Evolutionary conservation across 2,329 filamentous ascomycete species (phyloP), one percentile per base, ranked within the genome.

Genomic region (Ascomycota sp.): DNA sequence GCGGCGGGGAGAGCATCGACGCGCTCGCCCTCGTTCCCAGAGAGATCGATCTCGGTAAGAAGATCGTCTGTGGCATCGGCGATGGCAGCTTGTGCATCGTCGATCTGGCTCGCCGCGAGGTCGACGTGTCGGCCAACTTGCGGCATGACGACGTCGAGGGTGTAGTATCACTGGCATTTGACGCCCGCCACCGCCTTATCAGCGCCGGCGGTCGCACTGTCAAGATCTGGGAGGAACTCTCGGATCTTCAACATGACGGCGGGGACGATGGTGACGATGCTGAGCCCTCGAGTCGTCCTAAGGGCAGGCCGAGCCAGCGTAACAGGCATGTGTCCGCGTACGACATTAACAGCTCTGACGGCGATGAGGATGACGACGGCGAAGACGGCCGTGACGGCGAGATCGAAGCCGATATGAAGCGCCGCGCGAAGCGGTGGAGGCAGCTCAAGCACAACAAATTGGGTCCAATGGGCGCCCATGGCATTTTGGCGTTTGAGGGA

Each of bases 171-270:
- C 52, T 98, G 1, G 77, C 65, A 1, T 92, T 95, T 38, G 89
- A 95, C 52, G 75, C 77, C 30, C 70, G 75, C 30, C 80, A 83
- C 27, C 66, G 89, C 27, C 70, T 98, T 61, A 82, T 98, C 40
- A 91, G 75, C 43, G 85, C 82, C 8, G 89, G 89, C 31, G 89
- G 89, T 1, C 68, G 66, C 40, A 72, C 73, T 0, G 68, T 98
- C 37, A 94, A 94, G 52, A 74, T 95, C 2, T 98, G 89, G 89
- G 71, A 89, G 77, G 71, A 89, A 46, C 67, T 75, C 35, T 58
- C 65, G n/a, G 59, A 58, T 33, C 48, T 61, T 3, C 61, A 65
- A 15, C 59, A 56, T 2, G 43, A 47, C 20, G 41, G 41, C 2
- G 47, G 48, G 1, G 59, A 59, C 1, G 61, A 60, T 1, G 64